These are phyloP conservation scores for Fistulinella prunicolor DNA, from an alignment of 768 basidiomycete genomes.

Conservation along the genomic window DNA sequence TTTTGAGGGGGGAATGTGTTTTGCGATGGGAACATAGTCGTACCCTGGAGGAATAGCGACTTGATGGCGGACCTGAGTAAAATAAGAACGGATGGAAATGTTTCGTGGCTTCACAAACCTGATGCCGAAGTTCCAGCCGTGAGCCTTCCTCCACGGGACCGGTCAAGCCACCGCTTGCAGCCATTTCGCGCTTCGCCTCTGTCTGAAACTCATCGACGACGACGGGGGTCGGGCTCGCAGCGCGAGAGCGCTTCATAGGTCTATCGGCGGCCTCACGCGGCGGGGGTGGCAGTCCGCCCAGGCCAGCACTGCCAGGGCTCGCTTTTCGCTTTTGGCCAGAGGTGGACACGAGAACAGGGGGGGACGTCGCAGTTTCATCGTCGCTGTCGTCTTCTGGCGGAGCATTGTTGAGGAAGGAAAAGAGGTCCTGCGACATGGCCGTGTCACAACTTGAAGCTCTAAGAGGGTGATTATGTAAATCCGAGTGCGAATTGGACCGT, in stretches of 20 bases:
- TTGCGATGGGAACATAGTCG: conserved; percentile 83
- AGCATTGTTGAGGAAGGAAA: conserved; percentile 28
- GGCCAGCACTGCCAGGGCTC: conserved; percentile 9
- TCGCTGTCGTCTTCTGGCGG: conserved; percentile 28
- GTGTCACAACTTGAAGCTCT: too few relatives aligned
- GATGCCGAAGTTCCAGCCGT: conserved; percentile 75
- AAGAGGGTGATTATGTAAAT: background rate
- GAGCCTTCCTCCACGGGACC: conserved; percentile 66
- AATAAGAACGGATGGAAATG: conserved; percentile 4
- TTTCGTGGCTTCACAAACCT: conserved; percentile 37
- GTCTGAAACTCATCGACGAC: conserved; percentile 94
- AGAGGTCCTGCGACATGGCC: conserved; percentile 31
- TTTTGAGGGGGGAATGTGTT: conserved; percentile 88
- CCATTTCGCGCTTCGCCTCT: conserved; percentile 89
- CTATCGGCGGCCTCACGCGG: conserved; percentile 32
- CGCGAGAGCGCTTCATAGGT: conserved; percentile 53
- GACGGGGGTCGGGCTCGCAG: conserved; percentile 66
- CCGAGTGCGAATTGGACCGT: too few relatives aligned
- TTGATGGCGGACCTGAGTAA: conserved; percentile 81
- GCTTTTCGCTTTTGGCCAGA: conserved; percentile 26
- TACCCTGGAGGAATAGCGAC: conserved; percentile 94
- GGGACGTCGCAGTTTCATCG: conserved; percentile 10
- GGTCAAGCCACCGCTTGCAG: conserved; percentile 82
- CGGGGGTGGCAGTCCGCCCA: conserved; percentile 1
- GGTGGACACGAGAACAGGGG: background rate